Percentiles rank a stretch among this genome's conserved stretches.
phyloP scores from a whole-genome alignment of 176 grass and related monocot species.

The Ananas comosus region DNA sequence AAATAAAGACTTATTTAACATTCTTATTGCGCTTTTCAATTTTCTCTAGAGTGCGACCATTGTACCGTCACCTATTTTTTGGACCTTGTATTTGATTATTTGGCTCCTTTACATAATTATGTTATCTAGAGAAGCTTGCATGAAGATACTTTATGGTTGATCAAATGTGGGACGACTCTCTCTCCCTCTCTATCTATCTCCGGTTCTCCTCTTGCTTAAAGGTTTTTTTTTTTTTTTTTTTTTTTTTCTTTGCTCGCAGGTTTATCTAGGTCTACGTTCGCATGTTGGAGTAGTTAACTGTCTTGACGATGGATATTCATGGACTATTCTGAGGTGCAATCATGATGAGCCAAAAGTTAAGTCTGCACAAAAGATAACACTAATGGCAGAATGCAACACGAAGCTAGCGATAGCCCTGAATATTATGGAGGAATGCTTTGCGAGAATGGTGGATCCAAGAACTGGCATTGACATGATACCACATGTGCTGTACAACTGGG shows the following conservation, averaged over 20 bases:
- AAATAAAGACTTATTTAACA: too few relatives aligned
- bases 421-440: conserved; percentile 93
- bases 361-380: conserved; percentile 49
- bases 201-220: conserved; percentile 20
- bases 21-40: too few relatives aligned
- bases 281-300: conserved; percentile 49
- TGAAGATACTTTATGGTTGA: too few relatives aligned
- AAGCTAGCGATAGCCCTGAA: conserved; percentile 84
- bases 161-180: too few relatives aligned
- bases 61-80: too few relatives aligned
- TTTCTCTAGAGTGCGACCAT: too few relatives aligned
- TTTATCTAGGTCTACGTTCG: conserved; percentile 46
- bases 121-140: too few relatives aligned
- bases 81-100: too few relatives aligned
- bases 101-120: too few relatives aligned
- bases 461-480: conserved; percentile 91
- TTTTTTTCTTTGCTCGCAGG: conserved; percentile 36
- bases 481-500: conserved; percentile 79
- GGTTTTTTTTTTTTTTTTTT: conserved; percentile 3
- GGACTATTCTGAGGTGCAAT: conserved; percentile 72
- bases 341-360: conserved; percentile 52
- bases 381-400: conserved; percentile 61
- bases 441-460: conserved; percentile 70
- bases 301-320: conserved; percentile 68
- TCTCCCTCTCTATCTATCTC: not conserved